Evolutionary conservation across 2,329 filamentous ascomycete genomes (phyloP).

Genomic region (Penicillium decumbens): DNA sequence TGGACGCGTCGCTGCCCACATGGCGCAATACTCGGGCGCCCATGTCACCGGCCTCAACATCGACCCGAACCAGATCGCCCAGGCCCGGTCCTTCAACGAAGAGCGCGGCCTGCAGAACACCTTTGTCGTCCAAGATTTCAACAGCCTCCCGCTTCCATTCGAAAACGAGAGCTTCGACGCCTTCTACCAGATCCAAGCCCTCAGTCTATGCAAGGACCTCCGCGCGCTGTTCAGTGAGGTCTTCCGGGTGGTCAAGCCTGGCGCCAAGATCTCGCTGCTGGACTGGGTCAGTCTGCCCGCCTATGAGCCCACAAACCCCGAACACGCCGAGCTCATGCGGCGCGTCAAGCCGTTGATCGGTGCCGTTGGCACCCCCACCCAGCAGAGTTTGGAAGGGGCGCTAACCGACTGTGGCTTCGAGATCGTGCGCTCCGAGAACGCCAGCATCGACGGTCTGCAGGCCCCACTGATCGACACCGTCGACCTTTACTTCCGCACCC

Average conservation of each 20-base stretch:
- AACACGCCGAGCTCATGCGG: constrained; percentile 51
- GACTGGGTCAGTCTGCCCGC: constrained; percentile 53
- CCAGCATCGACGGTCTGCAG: constrained; percentile 50
- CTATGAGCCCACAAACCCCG: constrained; percentile 46
- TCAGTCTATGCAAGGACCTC: constrained; percentile 51
- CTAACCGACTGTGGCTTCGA: constrained; percentile 47
- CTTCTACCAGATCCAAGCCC: constrained; percentile 57
- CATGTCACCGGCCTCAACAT: constrained; percentile 52
- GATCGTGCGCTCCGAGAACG: constrained; percentile 49
- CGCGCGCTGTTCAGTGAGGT: constrained; percentile 47
- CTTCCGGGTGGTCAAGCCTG: constrained; percentile 49
- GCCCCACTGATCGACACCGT: constrained; percentile 53
- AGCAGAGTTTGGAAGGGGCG: constrained; percentile 45
- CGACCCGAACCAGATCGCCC: constrained; percentile 50
- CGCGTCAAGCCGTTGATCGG: constrained; percentile 54
- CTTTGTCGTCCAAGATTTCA: constrained; percentile 51
- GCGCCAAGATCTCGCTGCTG: constrained; percentile 48
- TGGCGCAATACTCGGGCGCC: constrained; percentile 48
- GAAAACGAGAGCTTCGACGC: constrained; percentile 48
- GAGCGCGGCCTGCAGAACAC: constrained; percentile 45
- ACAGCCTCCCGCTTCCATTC: constrained; percentile 51
- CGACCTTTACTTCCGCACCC: constrained; percentile 51
- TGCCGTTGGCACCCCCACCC: constrained; percentile 53
- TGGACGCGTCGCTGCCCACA: constrained; percentile 52
- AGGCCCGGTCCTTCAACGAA: constrained; percentile 45